Evolutionary conservation across 2,329 filamentous ascomycete species (phyloP).

Genomic region (Domatiomyces globalis): DNA sequence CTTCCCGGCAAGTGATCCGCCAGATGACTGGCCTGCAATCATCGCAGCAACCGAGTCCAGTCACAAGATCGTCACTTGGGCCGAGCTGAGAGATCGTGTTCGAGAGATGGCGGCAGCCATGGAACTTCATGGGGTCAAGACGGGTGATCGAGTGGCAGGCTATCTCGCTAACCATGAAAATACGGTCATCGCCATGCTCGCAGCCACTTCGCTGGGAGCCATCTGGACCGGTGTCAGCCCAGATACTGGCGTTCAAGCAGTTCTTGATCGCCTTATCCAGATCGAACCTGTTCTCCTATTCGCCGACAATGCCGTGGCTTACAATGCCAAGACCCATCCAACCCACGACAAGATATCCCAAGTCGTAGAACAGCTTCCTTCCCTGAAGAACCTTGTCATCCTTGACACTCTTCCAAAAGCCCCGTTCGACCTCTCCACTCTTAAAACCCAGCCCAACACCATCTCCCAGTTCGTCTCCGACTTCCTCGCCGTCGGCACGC

Average conservation of each 20-base stretch:
- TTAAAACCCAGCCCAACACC: constrained; percentile 24
- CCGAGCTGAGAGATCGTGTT: constrained; percentile 63
- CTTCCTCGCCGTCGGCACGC: constrained; percentile 33
- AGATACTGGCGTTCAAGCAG: constrained; percentile 81
- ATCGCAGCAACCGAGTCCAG: constrained; percentile 67
- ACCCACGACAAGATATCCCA: constrained; percentile 65
- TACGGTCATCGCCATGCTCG: constrained; percentile 76
- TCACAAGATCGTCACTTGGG: constrained; percentile 58
- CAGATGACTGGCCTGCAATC: constrained; percentile 52
- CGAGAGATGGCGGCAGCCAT: constrained; percentile 58
- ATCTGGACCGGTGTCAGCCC: constrained; percentile 90
- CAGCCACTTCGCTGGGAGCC: constrained; percentile 65
- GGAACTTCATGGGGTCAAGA: constrained; percentile 47
- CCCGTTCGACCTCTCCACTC: constrained; percentile 23
- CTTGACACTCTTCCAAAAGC: constrained; percentile 49
- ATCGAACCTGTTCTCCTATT: constrained; percentile 74
- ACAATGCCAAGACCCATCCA: constrained; percentile 84
- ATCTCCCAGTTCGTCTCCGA: constrained; percentile 29
- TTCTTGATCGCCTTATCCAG: constrained; percentile 73
- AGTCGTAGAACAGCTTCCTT: constrained; percentile 53
- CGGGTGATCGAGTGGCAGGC: constrained; percentile 49
- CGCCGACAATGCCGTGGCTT: constrained; percentile 73
- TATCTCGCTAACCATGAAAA: constrained; percentile 86
- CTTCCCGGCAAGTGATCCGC: constrained; percentile 48
- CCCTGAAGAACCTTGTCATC: constrained; percentile 57